Evolutionary conservation across 257 asterid genomes (phyloP), one percentile per base, ranked within the genome.

Genomic region (Gentiana dahurica): DNA sequence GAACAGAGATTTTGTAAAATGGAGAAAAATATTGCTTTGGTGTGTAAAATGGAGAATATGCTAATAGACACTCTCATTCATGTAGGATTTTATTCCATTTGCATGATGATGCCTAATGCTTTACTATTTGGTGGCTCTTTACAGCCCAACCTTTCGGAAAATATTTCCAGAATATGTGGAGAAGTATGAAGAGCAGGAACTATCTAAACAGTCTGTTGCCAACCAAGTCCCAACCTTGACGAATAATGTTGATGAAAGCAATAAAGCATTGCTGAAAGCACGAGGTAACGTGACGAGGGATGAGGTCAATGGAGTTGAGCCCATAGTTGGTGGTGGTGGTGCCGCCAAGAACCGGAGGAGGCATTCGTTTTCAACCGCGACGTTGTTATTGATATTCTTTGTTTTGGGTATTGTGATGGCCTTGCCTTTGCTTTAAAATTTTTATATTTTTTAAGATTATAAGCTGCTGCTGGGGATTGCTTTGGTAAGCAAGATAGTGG

Each of bases 361-460:
- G 24, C 61, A 65, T 50, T 66, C 94, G 37, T 74, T 74, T 60
- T 95, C 97, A 5, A 74, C 93, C 46, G 88, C 97, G 99, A 61
- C 76, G 62, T 65, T 82, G 49, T 33, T 88, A 63, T 51, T 92
- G 81, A 79, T 86, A 49, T 72, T 79, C 64, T 81, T 79, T 54
- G 60, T 82, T 61, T 81, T 89, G 68, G 95, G 82, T 63, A 78
- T 73, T 56, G 82, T 92, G 13, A 88, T 92, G 99, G 91, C 97
- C 39, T 72, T 92, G 58, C 99, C 99, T 66, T 74, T 92, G 70
- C 87, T 83, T 75, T 95, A 84, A 71, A 39, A 7, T 39, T 39
- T 39, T 39, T 39, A 1, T 39, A 5, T 39, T 39, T 39, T 24
- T 24, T 0, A 24, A 24, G 24, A 24, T 24, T 24, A 24, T 24